Evolutionary conservation across 2,329 filamentous ascomycete species (phyloP).

Genomic region (Boeremia lycopersici): DNA sequence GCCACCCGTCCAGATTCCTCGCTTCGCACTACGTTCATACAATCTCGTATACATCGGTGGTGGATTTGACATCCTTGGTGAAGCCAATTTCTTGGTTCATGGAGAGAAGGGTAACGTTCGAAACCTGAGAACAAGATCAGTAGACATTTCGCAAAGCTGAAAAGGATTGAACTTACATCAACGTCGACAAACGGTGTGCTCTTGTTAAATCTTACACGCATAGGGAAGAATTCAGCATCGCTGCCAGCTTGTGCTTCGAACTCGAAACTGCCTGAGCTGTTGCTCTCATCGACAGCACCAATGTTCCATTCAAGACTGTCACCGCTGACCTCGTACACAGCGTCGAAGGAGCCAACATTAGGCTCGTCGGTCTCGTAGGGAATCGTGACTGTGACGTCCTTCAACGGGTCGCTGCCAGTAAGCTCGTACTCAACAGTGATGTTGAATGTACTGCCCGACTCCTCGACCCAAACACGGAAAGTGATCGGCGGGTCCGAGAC

Average conservation of each 20-base stretch:
- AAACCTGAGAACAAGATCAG: constrained; percentile 60
- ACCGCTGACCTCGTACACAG: constrained; percentile 89
- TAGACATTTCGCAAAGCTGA: background rate
- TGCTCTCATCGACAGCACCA: constrained; percentile 81
- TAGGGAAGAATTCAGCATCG: constrained; percentile 97
- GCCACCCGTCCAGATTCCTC: background rate
- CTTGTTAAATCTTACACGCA: constrained; percentile 90
- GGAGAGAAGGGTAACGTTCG: constrained; percentile 72
- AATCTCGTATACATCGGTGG: constrained; percentile 77
- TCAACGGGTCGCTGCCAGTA: constrained; percentile 76
- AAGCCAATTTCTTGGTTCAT: constrained; percentile 80
- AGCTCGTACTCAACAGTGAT: constrained; percentile 97
- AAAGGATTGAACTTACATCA: constrained; percentile 70
- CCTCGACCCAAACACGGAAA: constrained; percentile 98
- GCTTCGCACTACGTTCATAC: constrained; percentile 58
- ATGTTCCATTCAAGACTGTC: constrained; percentile 95
- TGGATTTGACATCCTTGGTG: constrained; percentile 79
- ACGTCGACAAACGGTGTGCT: constrained; percentile 86
- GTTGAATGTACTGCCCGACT: constrained; percentile 79
- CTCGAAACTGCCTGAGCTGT: constrained; percentile 86
- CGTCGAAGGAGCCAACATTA: constrained; percentile 88
- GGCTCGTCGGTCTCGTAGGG: constrained; percentile 87
- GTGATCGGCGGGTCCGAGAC: constrained; percentile 84
- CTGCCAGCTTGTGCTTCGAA: constrained; percentile 89
- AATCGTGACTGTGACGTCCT: constrained; percentile 85